A percentile compares a stretch with the other conserved stretches of the same genome.
Evolutionary conservation across 306 rosid genomes (phyloP).

Genomic region (Vigna mungo): DNA sequence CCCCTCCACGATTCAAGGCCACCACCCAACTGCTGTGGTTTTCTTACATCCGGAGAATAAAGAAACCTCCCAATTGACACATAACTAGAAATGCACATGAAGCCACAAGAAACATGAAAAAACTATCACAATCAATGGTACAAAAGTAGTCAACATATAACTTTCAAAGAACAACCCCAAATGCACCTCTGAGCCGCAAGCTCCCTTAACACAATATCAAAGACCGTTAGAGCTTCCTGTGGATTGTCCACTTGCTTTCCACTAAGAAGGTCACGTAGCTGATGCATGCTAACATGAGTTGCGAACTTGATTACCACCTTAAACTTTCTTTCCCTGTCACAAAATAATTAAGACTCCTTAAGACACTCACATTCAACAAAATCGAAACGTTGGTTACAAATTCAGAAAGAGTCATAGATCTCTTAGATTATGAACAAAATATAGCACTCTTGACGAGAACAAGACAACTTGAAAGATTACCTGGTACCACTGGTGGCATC

Average conservation of each 20-base stretch:
- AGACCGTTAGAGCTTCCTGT: constrained; percentile 52
- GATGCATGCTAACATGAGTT: constrained; percentile 51
- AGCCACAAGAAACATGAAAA: constrained; percentile 21
- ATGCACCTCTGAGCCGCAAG: constrained; percentile 54
- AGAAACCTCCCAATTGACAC: constrained; percentile 56
- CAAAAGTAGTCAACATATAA: background rate
- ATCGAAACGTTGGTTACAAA: background rate
- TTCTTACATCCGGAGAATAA: constrained; percentile 54
- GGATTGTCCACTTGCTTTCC: constrained; percentile 53
- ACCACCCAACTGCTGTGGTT: constrained; percentile 55
- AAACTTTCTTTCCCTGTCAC: constrained; percentile 51
- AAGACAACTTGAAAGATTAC: constrained; percentile 34
- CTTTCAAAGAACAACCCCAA: constrained; percentile 10
- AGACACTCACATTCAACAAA: background rate
- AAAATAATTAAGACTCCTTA: constrained; percentile 7
- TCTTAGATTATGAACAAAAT: background rate
- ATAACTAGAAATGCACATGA: constrained; percentile 39
- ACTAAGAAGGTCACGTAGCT: constrained; percentile 53
- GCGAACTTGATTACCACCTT: constrained; percentile 51
- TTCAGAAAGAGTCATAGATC: background rate
- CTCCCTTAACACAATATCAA: constrained; percentile 61
- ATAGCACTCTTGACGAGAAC: background rate
- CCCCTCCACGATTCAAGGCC: constrained; percentile 67
- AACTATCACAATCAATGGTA: background rate
- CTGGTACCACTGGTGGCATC: constrained; percentile 39